phyloP scores from a whole-genome alignment of 2,329 filamentous ascomycete genomes.

The Trichoderma lentiforme region DNA sequence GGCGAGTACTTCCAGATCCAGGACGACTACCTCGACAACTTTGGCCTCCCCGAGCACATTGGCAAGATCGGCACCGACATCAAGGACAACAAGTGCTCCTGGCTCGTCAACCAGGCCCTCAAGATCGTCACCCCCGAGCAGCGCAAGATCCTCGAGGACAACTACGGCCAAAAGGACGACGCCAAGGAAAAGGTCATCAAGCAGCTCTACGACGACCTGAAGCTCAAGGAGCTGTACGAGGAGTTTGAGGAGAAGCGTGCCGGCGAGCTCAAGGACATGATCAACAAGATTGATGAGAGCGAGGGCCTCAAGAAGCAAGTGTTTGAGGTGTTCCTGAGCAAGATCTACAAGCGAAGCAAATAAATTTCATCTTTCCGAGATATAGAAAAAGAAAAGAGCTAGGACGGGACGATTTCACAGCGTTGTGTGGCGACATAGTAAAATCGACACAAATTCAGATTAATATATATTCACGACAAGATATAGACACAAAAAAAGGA shows the following conservation, averaged over 20 bases:
- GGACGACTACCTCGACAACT: conserved; percentile 98
- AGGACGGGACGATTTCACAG: not conserved
- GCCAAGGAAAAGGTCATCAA: conserved; percentile 82
- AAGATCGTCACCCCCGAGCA: conserved; percentile 78
- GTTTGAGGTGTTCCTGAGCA: conserved; percentile 84
- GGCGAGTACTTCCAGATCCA: conserved; percentile 99
- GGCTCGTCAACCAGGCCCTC: conserved; percentile 94
- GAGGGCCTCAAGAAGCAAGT: conserved; percentile 86
- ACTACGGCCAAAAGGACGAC: conserved; percentile 91
- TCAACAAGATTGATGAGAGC: conserved; percentile 77
- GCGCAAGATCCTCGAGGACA: conserved; percentile 80
- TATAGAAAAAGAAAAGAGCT: not conserved
- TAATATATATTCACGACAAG: not conserved
- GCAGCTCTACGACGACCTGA: conserved; percentile 80
- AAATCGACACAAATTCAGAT: not conserved
- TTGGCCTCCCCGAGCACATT: conserved; percentile 85
- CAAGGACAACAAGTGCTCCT: conserved; percentile 99
- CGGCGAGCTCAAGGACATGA: conserved; percentile 70
- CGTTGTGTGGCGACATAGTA: not conserved
- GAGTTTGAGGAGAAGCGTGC: conserved; percentile 88
- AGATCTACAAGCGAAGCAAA: conserved; percentile 98
- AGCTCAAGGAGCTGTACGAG: conserved; percentile 78
- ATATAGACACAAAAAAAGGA: not conserved
- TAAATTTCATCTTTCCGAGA: conserved; percentile 42
- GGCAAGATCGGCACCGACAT: conserved; percentile 99